phyloP scores from a whole-genome alignment of 257 asterid genomes.

The Fraxinus pennsylvanica region DNA sequence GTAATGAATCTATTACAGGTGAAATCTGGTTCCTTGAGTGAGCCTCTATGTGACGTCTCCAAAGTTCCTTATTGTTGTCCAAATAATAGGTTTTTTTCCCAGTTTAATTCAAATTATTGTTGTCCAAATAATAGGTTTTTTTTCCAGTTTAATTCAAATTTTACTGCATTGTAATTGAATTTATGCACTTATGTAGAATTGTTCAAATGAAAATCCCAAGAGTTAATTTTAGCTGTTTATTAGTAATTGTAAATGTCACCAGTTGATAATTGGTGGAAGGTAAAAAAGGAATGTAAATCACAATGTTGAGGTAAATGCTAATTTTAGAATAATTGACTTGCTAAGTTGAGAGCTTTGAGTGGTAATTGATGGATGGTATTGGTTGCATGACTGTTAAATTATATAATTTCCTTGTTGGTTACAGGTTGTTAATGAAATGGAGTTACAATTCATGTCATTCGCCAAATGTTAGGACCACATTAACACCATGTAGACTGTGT shows the following conservation, averaged over 20 bases:
- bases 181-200: background rate
- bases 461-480: no score
- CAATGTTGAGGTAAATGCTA: background rate
- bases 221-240: background rate
- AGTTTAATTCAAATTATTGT: background rate
- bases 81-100: slow-evolving; percentile 53
- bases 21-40: slow-evolving; percentile 13
- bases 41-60: slow-evolving; percentile 89
- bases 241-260: background rate
- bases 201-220: background rate
- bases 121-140: no score
- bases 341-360: slow-evolving; percentile 1
- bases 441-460: background rate
- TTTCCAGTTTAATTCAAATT: background rate
- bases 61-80: slow-evolving; percentile 70
- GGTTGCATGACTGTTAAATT: background rate
- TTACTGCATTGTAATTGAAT: background rate
- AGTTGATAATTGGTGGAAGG: background rate
- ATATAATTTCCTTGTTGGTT: background rate
- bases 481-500: no score
- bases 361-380: background rate
- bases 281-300: background rate
- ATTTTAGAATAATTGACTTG: slow-evolving; percentile 2
- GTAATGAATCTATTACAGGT: no score
- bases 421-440: background rate